phyloP scores from a whole-genome alignment of 495 filamentous ascomycete genomes.

The Penicillium egyptiacum region DNA sequence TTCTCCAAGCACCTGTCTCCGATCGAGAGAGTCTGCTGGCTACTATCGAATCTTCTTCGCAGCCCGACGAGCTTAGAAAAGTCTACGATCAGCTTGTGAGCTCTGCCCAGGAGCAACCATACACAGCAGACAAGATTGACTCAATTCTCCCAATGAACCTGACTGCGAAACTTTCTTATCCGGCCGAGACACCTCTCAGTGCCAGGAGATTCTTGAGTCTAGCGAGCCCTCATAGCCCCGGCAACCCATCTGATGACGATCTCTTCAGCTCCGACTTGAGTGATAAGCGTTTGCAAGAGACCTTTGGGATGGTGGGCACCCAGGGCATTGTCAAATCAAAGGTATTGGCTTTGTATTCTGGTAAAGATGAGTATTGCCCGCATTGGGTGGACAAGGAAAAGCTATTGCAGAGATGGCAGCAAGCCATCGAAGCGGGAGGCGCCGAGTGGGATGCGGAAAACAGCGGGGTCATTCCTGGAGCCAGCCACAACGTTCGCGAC shows the following conservation, averaged over 20 bases:
- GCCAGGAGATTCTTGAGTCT: constrained; percentile 64
- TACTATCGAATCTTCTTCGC: constrained; percentile 19
- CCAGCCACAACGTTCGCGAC: constrained; percentile 60
- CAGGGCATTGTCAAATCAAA: constrained; percentile 53
- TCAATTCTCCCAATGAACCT: constrained; percentile 57
- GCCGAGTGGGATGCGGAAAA: constrained; percentile 51
- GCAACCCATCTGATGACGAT: constrained; percentile 73
- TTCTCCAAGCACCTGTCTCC: constrained; percentile 78
- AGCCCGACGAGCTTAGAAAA: constrained; percentile 32
- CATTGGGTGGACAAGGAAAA: constrained; percentile 58
- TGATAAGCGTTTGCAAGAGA: constrained; percentile 55
- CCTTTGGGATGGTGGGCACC: constrained; percentile 63
- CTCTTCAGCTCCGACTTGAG: constrained; percentile 80
- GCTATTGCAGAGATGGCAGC: constrained; percentile 64
- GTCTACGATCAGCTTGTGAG: constrained; percentile 52
- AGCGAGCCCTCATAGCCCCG: constrained; percentile 52
- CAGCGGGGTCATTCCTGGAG: constrained; percentile 59
- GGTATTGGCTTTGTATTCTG: constrained; percentile 62
- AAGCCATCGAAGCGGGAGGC: constrained; percentile 54
- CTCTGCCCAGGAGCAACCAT: constrained; percentile 45
- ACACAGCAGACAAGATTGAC: constrained; percentile 48
- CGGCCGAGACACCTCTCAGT: constrained; percentile 55
- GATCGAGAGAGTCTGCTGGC: constrained; percentile 68
- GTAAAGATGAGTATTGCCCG: constrained; percentile 70
- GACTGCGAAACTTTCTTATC: constrained; percentile 47